A percentile compares a stretch with the other conserved stretches of the same genome.
phyloP scores from a whole-genome alignment of 148 eudicot genomes.

The Silene conica region DNA sequence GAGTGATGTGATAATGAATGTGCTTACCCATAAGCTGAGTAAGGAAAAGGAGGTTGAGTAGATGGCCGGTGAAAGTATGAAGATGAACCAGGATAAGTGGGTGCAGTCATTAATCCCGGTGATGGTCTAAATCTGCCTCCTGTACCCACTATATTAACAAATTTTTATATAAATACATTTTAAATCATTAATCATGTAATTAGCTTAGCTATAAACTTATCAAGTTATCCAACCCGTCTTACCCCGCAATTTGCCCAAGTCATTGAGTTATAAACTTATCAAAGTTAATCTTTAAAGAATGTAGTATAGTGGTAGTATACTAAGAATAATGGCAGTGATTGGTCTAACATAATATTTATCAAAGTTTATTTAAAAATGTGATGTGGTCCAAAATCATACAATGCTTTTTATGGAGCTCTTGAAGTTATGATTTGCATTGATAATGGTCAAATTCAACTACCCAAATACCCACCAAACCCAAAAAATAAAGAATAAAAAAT shows the following conservation, averaged over 20 bases:
- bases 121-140: conserved; percentile 44
- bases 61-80: conserved; percentile 48
- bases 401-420: conserved; percentile 21
- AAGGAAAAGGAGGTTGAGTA: conserved; percentile 41
- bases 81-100: conserved; percentile 34
- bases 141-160: conserved; percentile 12
- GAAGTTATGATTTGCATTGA: conserved; percentile 21
- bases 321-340: not conserved
- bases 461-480: conserved; percentile 16
- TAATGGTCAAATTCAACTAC: conserved; percentile 22
- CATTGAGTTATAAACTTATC: not conserved
- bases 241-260: too few species aligned
- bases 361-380: not conserved
- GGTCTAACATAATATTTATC: conserved; percentile 14
- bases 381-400: conserved; percentile 26
- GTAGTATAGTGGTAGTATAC: not conserved
- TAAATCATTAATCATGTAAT: too few species aligned
- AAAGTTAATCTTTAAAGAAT: conserved; percentile 1
- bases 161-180: not conserved
- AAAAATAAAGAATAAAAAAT: not conserved
- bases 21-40: conserved; percentile 49
- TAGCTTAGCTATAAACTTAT: not conserved
- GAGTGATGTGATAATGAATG: not conserved
- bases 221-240: not conserved
- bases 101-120: conserved; percentile 36